Evolutionary conservation across 2,329 filamentous ascomycete species (phyloP).

Genomic region (Tolypocladium ophioglossoides): DNA sequence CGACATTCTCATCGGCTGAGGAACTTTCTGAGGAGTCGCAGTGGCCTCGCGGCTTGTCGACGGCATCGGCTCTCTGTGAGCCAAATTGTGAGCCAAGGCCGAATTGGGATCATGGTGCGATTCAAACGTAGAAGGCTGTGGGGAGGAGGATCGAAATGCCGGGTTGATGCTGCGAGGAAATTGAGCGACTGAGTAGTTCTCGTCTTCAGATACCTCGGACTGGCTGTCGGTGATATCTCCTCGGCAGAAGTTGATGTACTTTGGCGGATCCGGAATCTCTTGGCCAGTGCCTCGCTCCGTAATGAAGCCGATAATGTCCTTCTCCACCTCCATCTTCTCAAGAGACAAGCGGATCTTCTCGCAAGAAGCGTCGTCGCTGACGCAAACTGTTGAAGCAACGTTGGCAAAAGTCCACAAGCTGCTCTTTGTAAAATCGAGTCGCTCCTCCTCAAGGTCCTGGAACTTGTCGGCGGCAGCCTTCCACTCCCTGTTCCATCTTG

Average conservation of each 20-base stretch:
- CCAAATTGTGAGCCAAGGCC: conserved; percentile 58
- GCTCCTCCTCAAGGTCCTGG: conserved; percentile 95
- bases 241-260: conserved; percentile 97
- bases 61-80: conserved; percentile 39
- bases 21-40: conserved; percentile 36
- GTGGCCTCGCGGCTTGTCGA: conserved; percentile 39
- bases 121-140: conserved; percentile 85
- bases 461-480: conserved; percentile 98
- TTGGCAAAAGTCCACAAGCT: conserved; percentile 98
- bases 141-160: conserved; percentile 89
- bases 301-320: conserved; percentile 86
- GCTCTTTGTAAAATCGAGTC: conserved; percentile 93
- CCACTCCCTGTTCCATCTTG: conserved; percentile 96
- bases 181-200: conserved; percentile 87
- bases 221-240: conserved; percentile 72
- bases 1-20: conserved; percentile 7
- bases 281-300: conserved; percentile 82
- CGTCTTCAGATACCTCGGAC: conserved; percentile 78
- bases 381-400: conserved; percentile 91
- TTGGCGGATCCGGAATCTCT: conserved; percentile 93
- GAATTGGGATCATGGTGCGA: conserved; percentile 84
- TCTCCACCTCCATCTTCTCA: conserved; percentile 93
- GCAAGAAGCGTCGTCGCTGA: conserved; percentile 92
- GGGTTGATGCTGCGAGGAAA: conserved; percentile 94
- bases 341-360: conserved; percentile 91